These are phyloP conservation scores for Arthrobotrys megalospora DNA, from an alignment of 2,329 filamentous ascomycete genomes.

Conservation along the genomic window DNA sequence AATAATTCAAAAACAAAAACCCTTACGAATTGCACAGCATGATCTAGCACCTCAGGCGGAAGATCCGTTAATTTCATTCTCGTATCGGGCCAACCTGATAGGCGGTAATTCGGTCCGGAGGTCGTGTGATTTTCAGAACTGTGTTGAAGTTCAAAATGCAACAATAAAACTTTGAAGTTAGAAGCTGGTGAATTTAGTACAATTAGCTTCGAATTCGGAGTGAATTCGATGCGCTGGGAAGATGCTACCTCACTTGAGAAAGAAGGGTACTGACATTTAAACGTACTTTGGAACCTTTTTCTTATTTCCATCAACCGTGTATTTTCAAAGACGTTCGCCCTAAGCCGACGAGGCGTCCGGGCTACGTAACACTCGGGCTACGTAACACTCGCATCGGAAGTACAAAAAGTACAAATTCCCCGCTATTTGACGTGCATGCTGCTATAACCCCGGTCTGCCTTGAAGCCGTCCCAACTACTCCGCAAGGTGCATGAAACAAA, in stretches of 20 bases:
- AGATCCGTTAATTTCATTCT: constrained; percentile 8
- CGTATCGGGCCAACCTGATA: neutral
- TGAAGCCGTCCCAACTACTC: no score
- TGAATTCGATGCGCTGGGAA: neutral
- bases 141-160: constrained; percentile 1
- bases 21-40: constrained; percentile 9
- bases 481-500: no score
- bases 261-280: neutral
- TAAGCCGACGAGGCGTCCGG: neutral
- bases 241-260: no score
- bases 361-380: neutral
- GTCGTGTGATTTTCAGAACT: neutral
- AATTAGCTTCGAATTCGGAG: neutral
- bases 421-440: neutral
- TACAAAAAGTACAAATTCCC: neutral
- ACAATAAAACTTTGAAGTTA: neutral
- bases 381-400: neutral
- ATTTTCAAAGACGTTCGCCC: neutral
- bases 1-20: neutral
- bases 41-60: neutral
- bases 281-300: neutral
- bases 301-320: neutral
- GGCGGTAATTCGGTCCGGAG: neutral
- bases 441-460: neutral
- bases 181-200: neutral